Conservation (phyloP, 495 filamentous ascomycete species). For the Glarea lozoyensis region DNA sequence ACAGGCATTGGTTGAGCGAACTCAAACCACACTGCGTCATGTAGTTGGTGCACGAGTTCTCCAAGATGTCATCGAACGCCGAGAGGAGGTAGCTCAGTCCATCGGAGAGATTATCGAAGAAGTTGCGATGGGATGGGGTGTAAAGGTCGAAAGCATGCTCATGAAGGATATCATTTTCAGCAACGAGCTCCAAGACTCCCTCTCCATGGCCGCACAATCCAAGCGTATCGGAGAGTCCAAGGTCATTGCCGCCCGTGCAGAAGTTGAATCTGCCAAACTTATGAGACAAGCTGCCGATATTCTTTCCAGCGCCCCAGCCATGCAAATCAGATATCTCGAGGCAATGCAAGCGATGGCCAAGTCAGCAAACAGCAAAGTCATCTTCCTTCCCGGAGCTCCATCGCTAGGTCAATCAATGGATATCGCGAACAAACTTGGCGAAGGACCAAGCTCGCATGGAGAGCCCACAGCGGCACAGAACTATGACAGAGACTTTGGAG, state of each 20-base stretch:
- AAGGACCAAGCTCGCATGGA: slow-evolving; percentile 9
- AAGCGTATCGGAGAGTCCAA: slow-evolving; percentile 98
- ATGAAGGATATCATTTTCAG: slow-evolving; percentile 99
- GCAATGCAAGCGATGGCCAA: slow-evolving; percentile 99
- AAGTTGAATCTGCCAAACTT: slow-evolving; percentile 93
- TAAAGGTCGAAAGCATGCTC: slow-evolving; percentile 94
- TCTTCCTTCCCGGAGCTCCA: slow-evolving; percentile 67
- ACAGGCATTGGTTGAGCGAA: slow-evolving; percentile 92
- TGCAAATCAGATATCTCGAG: slow-evolving; percentile 98
- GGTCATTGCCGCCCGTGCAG: slow-evolving; percentile 92
- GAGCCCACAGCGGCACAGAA: slow-evolving; percentile 19
- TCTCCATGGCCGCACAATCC: slow-evolving; percentile 99
- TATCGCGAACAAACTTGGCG: slow-evolving; percentile 12
- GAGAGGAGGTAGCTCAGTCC: slow-evolving; percentile 89
- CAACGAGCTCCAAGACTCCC: slow-evolving; percentile 90
- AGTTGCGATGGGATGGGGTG: slow-evolving; percentile 89
- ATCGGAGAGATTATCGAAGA: slow-evolving; percentile 98
- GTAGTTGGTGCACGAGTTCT: slow-evolving; percentile 94
- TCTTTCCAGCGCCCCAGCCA: slow-evolving; percentile 81
- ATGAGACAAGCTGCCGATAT: slow-evolving; percentile 99
- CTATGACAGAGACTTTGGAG: slow-evolving; percentile 44
- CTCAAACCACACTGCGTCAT: slow-evolving; percentile 95
- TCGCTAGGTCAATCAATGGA: slow-evolving; percentile 20
- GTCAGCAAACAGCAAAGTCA: slow-evolving; percentile 90
- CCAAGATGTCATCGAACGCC: slow-evolving; percentile 97